A percentile compares a stretch with the other conserved stretches of the same genome.
These are phyloP conservation scores for Plasmodium falciparum DNA, from an alignment of 169 alveolate genomes.

Conservation along the genomic window DNA sequence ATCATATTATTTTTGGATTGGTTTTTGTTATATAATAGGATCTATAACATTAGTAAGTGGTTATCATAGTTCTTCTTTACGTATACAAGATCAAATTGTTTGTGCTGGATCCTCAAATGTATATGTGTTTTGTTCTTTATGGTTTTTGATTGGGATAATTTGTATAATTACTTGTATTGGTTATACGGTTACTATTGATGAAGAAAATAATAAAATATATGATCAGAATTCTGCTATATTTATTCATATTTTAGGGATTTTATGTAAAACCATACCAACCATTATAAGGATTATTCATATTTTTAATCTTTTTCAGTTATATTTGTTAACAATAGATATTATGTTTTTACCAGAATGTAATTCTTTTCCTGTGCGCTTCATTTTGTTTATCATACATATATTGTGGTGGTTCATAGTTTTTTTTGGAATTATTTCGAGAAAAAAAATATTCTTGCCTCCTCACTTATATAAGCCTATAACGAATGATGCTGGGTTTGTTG, in stretches of 20 bases:
- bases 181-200: slow-evolving; percentile 23
- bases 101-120: slow-evolving; percentile 73
- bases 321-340: slow-evolving; percentile 36
- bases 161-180: slow-evolving; percentile 41
- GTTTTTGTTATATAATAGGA: slow-evolving; percentile 49
- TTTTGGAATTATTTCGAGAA: slow-evolving; percentile 61
- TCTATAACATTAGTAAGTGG: slow-evolving; percentile 29
- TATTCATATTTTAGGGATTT: slow-evolving; percentile 34
- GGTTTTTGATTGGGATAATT: slow-evolving; percentile 57
- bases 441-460: slow-evolving; percentile 59
- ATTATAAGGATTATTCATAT: slow-evolving; percentile 56
- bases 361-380: slow-evolving; percentile 45
- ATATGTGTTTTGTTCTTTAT: slow-evolving; percentile 37
- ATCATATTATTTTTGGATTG: slow-evolving; percentile 56
- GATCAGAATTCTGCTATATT: slow-evolving; percentile 35
- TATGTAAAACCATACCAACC: slow-evolving; percentile 70
- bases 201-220: slow-evolving; percentile 29
- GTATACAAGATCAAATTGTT: slow-evolving; percentile 46
- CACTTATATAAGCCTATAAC: slow-evolving; percentile 65
- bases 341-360: slow-evolving; percentile 73
- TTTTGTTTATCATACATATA: slow-evolving; percentile 40
- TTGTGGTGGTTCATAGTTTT: slow-evolving; percentile 58
- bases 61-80: slow-evolving; percentile 28
- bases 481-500: slow-evolving; percentile 46
- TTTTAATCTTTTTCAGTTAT: slow-evolving; percentile 58